phyloP scores from a whole-genome alignment of 2,329 filamentous ascomycete genomes.

The Dothideomycetes sp. region DNA sequence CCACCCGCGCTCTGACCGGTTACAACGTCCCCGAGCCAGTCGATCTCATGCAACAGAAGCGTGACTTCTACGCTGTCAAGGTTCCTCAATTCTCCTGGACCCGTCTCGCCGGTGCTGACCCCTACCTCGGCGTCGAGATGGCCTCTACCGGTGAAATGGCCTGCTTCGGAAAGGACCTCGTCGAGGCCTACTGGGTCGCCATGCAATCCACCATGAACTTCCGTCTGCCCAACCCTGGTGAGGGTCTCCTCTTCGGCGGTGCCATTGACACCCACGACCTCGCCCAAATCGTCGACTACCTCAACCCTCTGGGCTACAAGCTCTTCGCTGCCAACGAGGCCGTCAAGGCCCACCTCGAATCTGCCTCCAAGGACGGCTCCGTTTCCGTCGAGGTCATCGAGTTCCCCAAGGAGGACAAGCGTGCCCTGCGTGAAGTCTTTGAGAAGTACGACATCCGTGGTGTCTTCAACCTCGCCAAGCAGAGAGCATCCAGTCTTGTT shows the following conservation, averaged over 20 bases:
- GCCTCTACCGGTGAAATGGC: constrained; percentile 94
- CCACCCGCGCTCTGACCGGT: constrained; percentile 82
- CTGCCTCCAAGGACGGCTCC: constrained; percentile 48
- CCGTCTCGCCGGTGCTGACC: constrained; percentile 89
- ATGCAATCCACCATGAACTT: constrained; percentile 99
- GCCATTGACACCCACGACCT: constrained; percentile 63
- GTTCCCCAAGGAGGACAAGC: constrained; percentile 94
- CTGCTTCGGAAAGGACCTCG: constrained; percentile 90
- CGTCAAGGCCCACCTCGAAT: constrained; percentile 77
- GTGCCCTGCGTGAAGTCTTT: constrained; percentile 87
- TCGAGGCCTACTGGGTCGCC: constrained; percentile 96
- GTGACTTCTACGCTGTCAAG: constrained; percentile 91
- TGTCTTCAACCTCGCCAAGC: constrained; percentile 86
- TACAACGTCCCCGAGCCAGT: constrained; percentile 72
- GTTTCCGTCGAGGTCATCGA: constrained; percentile 81
- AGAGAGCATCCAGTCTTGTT: constrained; percentile 67
- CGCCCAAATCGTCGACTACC: constrained; percentile 70
- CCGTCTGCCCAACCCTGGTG: constrained; percentile 85
- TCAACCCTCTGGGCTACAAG: constrained; percentile 87
- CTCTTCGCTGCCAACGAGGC: constrained; percentile 73
- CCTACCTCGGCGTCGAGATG: constrained; percentile 98
- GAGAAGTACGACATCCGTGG: constrained; percentile 93
- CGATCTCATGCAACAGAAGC: constrained; percentile 81
- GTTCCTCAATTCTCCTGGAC: constrained; percentile 99
- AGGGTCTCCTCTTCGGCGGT: constrained; percentile 90